Percentiles rank a stretch among this genome's conserved stretches.
Conservation (phyloP, 2,329 filamentous ascomycete species). For the Talaromyces sp. region DNA sequence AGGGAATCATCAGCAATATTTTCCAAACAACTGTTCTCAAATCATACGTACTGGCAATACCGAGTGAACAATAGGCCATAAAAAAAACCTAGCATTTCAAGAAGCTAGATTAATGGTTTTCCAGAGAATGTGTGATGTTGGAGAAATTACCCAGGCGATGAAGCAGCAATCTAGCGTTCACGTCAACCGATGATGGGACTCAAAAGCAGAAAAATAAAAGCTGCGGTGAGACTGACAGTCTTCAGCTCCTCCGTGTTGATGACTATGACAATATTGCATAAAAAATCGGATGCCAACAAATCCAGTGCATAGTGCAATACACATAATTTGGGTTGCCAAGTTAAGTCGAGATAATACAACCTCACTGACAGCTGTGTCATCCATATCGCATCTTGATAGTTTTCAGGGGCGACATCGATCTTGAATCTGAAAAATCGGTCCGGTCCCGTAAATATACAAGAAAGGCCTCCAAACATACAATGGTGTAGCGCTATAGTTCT, state of each 20-base stretch:
- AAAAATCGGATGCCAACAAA: conserved; percentile 4
- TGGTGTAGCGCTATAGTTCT: neutral
- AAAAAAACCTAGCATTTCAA: neutral
- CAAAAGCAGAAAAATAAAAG: neutral
- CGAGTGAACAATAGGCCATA: neutral
- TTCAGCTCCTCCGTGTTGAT: neutral
- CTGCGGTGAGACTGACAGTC: neutral
- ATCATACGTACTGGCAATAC: neutral
- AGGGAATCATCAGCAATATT: neutral
- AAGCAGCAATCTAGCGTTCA: neutral
- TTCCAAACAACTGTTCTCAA: neutral
- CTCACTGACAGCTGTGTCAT: neutral
- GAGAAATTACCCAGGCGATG: conserved; percentile 7
- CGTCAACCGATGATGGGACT: neutral
- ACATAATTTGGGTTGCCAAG: conserved; percentile 1
- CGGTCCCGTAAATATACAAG: neutral
- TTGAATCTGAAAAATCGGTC: neutral
- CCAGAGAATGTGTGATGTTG: neutral
- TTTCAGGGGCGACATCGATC: neutral
- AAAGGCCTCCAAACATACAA: neutral
- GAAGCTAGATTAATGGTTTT: neutral
- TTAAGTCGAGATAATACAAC: neutral
- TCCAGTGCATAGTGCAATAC: neutral
- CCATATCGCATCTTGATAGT: neutral
- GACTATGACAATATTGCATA: neutral